A percentile compares a stretch with the other conserved stretches of the same genome.
These are phyloP conservation scores for Diaporthe sp. DNA, from an alignment of 2,329 filamentous ascomycete genomes.

Conservation along the genomic window DNA sequence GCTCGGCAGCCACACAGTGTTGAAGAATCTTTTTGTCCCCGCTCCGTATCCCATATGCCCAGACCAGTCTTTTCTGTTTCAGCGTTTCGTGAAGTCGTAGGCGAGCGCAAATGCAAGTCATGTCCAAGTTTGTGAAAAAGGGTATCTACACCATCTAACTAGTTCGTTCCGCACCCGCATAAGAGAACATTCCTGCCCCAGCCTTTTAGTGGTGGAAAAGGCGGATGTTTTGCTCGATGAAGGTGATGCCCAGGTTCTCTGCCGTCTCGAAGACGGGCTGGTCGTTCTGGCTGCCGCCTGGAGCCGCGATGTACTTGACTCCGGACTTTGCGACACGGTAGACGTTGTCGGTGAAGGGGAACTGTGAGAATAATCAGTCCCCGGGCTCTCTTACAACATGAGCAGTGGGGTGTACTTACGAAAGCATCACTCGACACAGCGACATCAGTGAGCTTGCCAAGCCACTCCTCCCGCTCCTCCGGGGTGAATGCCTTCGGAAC, in stretches of 20 bases:
- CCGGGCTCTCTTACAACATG: constrained; percentile 24
- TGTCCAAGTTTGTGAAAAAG: constrained; percentile 36
- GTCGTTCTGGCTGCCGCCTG: constrained; percentile 91
- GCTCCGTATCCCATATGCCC: constrained; percentile 29
- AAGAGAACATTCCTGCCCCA: background rate
- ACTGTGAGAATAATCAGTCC: constrained; percentile 65
- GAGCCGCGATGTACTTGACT: constrained; percentile 95
- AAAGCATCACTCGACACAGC: constrained; percentile 96
- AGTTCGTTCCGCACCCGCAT: background rate
- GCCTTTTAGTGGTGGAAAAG: constrained; percentile 89
- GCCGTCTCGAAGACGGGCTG: constrained; percentile 86
- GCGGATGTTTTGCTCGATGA: constrained; percentile 94
- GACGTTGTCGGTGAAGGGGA: constrained; percentile 98
- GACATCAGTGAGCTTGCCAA: constrained; percentile 84
- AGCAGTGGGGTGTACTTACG: constrained; percentile 65
- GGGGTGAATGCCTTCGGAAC: constrained; percentile 86
- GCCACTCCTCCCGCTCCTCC: constrained; percentile 89
- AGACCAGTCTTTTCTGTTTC: constrained; percentile 16
- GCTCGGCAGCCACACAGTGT: constrained; percentile 24
- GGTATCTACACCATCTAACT: constrained; percentile 37
- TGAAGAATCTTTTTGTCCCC: constrained; percentile 25
- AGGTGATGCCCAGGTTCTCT: constrained; percentile 91
- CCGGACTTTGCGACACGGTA: constrained; percentile 91
- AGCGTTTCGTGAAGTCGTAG: constrained; percentile 32
- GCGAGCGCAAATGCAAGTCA: constrained; percentile 36